phyloP scores from a whole-genome alignment of 1,139 yeast genomes.

The Kluyveromyces marxianus region DNA sequence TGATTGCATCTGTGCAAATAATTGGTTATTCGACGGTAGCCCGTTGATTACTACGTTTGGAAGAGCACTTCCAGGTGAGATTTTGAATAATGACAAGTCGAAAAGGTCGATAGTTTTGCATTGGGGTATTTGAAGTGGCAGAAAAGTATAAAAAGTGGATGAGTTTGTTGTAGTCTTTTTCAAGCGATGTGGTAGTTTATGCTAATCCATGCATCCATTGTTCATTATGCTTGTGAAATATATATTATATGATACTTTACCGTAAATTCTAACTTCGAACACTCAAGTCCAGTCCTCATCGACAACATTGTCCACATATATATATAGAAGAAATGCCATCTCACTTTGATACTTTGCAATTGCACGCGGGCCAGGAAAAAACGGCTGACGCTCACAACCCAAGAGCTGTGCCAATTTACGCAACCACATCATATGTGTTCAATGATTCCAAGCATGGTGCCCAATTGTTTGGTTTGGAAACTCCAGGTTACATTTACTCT shows the following conservation, averaged over 20 bases:
- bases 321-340: constrained; percentile 34
- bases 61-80: no score
- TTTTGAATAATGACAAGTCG: no score
- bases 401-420: constrained; percentile 89
- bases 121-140: no score
- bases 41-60: no score
- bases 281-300: not conserved
- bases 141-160: no score
- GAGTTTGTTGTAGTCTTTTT: no score
- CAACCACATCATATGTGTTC: constrained; percentile 81
- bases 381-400: constrained; percentile 51
- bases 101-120: no score
- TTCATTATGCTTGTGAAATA: no score
- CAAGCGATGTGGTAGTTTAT: no score
- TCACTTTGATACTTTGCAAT: constrained; percentile 83
- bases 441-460: constrained; percentile 88
- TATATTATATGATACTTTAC: not conserved
- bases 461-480: constrained; percentile 74
- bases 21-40: no score
- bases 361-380: constrained; percentile 85
- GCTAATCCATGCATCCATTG: no score
- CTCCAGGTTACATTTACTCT: constrained; percentile 78
- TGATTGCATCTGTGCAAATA: no score
- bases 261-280: not conserved
- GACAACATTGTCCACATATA: not conserved